Base-by-base conservation (phyloP, 2,329 filamentous ascomycete species). In the Cordyceps militaris region DNA sequence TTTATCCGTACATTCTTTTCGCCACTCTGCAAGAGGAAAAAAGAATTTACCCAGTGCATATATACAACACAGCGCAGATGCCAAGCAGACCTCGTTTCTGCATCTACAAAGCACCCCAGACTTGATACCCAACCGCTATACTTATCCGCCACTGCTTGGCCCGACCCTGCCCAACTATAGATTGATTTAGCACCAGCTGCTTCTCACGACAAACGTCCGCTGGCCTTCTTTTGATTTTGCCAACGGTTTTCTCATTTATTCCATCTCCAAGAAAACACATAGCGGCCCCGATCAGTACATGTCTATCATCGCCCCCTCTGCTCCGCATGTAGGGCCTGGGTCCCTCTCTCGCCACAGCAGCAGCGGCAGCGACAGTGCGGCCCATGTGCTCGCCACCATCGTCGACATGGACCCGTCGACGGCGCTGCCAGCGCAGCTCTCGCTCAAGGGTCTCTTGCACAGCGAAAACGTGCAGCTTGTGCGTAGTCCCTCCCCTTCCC, bases 401-500 rank as follows among this genome's bases (percentile, higher is more conserved):
- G 46, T 14, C 54, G 46, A 34, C 24, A 36, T 32, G 8, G 10
- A 36, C 4, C 52, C 7, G 28, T 19, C 23, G 23, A 8, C 34
- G 8, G 32, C n/a, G 1, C 19, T 48, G 53, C 19, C 54, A 11
- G 11, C 46, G 9, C 46, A 49, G 49, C 30, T 58, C 30, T 53
- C 56, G 1, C 56, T 58, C 24, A 53, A 32, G 7, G 40, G 48
- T 4, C 56, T 58, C 1, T 23, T 58, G 24, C 56, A 58, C 32
- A 36, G 42, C 48, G 56, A 58, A 38, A 58, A 47, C 24, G 49
- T 58, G 24, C 48, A 58, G 13, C 46, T 43, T 21, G 56, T 58
- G 42, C 10, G 21, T 16, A 19, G 4, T 21, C 14, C 21, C 28
- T 11, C 14, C 9, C 2, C 14, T 19, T 21, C 26, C 10, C 24